Evolutionary conservation across 441 rosid genomes (phyloP), one percentile per base, ranked within the genome.

Genomic region (Gossypium aridum): DNA sequence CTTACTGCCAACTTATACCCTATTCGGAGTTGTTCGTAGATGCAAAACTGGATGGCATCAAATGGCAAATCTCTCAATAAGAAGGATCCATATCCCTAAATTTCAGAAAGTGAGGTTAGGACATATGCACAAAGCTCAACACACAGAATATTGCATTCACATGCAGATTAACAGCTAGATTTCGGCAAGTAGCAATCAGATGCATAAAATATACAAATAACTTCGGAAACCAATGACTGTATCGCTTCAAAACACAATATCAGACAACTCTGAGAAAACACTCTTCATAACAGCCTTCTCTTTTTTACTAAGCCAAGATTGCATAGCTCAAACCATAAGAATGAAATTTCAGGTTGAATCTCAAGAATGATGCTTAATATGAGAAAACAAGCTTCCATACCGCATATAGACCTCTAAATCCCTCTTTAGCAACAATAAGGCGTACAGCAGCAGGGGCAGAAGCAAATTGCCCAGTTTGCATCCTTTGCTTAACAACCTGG

Each of bases 41-140:
- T 86, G 83, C 99, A 96, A 83, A 93, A 96, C 79, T 96, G 97
- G 78, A 96, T 83, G 60, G 97, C 99, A 84, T 96, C 99, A 85
- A 96, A 96, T 12, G 98, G 98, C 81, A 96, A 87, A 84, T 96
- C 99, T 78, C 97, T 85, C 88, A 93, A 72, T 49, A 96, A 78
- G 79, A 93, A 92, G 25, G 98, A 93, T 74, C 98, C 85, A 78
- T 93, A 96, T 34, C 99, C 99, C 99, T 96, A 61, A 73, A 73
- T 45, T 37, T 61, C 43, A 47, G 47, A 59, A 60, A 51, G 56
- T 23, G 17, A 45, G 20, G 39, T 72, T 34, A 72, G 56, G 66
- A 22, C 75, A 37, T 57, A 43, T 14, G 0, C 12, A 45, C 28
- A 10, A 47, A 47, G 60, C 34, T 14, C 31, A 73, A 23, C 26